Base-by-base conservation (phyloP, 2,329 filamentous ascomycete genomes). In the Stagonosporopsis vannaccii region DNA sequence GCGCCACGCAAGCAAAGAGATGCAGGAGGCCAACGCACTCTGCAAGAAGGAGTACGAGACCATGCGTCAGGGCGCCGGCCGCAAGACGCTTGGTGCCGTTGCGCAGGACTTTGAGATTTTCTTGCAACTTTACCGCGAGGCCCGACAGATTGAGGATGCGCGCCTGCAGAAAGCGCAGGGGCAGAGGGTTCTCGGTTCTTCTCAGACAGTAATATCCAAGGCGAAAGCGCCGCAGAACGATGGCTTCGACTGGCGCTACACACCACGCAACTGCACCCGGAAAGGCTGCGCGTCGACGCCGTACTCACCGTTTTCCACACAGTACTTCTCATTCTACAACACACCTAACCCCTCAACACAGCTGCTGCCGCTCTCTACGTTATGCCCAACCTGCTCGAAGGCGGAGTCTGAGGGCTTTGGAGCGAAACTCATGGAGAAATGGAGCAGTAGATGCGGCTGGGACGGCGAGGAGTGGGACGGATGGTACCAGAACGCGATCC, bases 1-100 rank as follows among this genome's bases (percentile, higher is more conserved):
- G 0, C 44, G 58, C 2, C 71, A 74, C 23, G 70, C 70, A 0
- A 63, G 59, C 33, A 58, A 60, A 35, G 70, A 75, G n/a, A 59
- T 72, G 17, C 64, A 63, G 32, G 53, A 62, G 23, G 66, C 68
- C 6, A 72, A 68, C 40, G 51, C 57, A 3, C 37, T 56, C 2
- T 70, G 64, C 49, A 74, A 73, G 22, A 55, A 32, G 4, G 61
- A 66, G 17, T 72, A 64, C 53, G 72, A 75, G 40, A 20, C 33
- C 8, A 63, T 72, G 58, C 62, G 72, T 15, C 72, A 75, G 47
- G 69, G 67, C n/a, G 70, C 71, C 5, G 69, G 71, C 12, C 68
- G 72, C 26, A 71, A 69, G 48, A 73, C 69, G 3, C 67, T 75
- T 8, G 64, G 67, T 9, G 33, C 51, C 9, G 63, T 75, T 5